Base-by-base conservation (phyloP, 352 stramenopile species). In the Phytophthora chlamydospora region DNA sequence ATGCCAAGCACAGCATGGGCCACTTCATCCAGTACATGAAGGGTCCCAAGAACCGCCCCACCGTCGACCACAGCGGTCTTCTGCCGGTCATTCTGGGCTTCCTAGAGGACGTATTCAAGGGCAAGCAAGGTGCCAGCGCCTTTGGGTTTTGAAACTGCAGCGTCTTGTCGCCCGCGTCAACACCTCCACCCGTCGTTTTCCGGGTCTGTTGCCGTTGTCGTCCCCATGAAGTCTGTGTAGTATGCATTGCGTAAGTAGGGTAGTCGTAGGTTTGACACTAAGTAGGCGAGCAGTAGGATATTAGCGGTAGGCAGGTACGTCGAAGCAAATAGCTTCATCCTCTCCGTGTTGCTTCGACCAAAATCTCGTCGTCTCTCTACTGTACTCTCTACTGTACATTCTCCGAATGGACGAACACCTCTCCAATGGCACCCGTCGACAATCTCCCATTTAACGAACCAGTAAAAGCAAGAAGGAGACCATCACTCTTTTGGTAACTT, bases 31-130 rank as follows among this genome's bases (percentile, higher is more conserved):
- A 83, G 12, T 97, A 92, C 61, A 68, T 97, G 27, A 73, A 76
- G 19, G 89, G 89, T 0, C 89, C 89, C 13, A 91, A 90, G 64
- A 97, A 97, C 68, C 82, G 83, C 7, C 89, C 88, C 8, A 91
- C 74, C 0, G 64, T 69, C 2, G 89, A 97, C 55, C 65, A 73
- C 29, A 90, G 85, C 50, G 86, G 88, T 1, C 53, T 97, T 14
- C 62, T 95, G 35, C 58, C 68, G 9, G 73, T 93, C 36, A 91
- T 93, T 69, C 61, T 95, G 41, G 68, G 66, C 7, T 95, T 93
- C 49, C 71, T 95, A 29, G 81, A 89, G 33, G 78, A 90, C 42
- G 83, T 93, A 14, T 57, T 50, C 51, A 84, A 71, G 36, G 83
- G 81, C 44, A 71, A 73, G 11, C 83, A 90, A 71, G 72, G 65